These are phyloP conservation scores for Umbelopsis isabellina DNA, from an alignment of 192 early-diverging fungal species.

Conservation along the genomic window DNA sequence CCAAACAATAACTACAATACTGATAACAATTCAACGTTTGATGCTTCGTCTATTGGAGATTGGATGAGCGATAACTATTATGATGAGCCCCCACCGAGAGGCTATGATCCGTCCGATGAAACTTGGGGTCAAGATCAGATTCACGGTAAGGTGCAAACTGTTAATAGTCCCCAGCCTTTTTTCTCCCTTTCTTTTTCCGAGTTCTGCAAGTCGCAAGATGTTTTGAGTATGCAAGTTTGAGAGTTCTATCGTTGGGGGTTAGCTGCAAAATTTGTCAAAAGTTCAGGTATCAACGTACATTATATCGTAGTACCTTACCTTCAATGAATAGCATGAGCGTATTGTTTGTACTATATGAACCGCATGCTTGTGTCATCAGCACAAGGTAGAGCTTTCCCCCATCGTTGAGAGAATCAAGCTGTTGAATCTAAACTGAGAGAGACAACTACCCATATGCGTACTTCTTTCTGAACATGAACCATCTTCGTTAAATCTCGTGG, in stretches of 20 bases:
- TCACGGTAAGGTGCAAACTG: conserved; percentile 5
- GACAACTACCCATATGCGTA: too few relatives aligned
- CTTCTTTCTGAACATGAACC: too few relatives aligned
- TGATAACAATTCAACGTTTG: conserved; percentile 17
- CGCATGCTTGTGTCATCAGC: neutral
- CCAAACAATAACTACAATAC: conserved; percentile 1
- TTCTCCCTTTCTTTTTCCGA: neutral
- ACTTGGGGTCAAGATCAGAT: conserved; percentile 19
- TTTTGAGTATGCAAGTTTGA: conserved; percentile 12
- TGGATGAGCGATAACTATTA: conserved; percentile 24
- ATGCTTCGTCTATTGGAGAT: conserved; percentile 20
- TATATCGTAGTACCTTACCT: too few relatives aligned
- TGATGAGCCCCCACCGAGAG: conserved; percentile 18
- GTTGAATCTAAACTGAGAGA: neutral
- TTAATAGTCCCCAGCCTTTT: neutral
- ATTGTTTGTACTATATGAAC: neutral
- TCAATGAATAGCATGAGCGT: neutral
- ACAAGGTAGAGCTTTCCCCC: conserved; percentile 2
- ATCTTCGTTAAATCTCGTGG: too few relatives aligned
- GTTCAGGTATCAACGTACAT: neutral
- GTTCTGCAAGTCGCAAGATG: neutral
- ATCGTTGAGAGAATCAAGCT: conserved; percentile 5
- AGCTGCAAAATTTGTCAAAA: neutral
- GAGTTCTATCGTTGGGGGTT: neutral
- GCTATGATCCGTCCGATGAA: conserved; percentile 20